Base-by-base conservation (phyloP, 352 stramenopile genomes). In the Pythium angustatum region DNA sequence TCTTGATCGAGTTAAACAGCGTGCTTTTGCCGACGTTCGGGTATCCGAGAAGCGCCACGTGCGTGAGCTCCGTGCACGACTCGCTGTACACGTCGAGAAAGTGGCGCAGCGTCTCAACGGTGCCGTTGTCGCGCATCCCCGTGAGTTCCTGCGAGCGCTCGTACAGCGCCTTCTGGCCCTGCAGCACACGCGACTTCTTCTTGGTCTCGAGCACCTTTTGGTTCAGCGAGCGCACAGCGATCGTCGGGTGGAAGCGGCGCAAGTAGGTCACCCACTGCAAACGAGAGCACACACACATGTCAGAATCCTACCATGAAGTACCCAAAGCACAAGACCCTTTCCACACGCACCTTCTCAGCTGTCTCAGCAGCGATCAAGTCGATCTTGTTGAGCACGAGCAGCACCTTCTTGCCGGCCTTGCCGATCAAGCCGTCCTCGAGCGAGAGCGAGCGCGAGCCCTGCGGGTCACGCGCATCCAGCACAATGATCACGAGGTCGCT, bases 371-470 rank as follows among this genome's bases (percentile, higher is more conserved):
- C 64, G 43, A 99, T 86, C n/a, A 99, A 83, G 76, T 99, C 98
- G 66, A 99, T 93, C 81, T 99, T 99, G 85, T 99, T 99, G 59
- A 99, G 73, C 43, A 99, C 96, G 5, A 99, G 83, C 54, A 99
- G 87, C 64, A 99, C 85, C 43, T 96, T 89, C 81, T 99, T 99
- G 68, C 94, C 85, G 47, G 81, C 84, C 65, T 98, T 96, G 47
- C 81, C 88, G 57, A 99, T 83, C 31, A 99, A 89, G 44, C 92
- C 88, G 59, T 98, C 84, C 76, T 99, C 97, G 27, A 99, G 84
- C 41, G 88, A 93, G 7, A 95, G 80, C 63, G 96, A 96, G 21
- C 96, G 86, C 38, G 87, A 98, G 19, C 95, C 96, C 63, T 99
- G 84, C 17, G 98, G 98, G 87, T 99, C 97, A n/a, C 98, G 88